A percentile compares a stretch with the other conserved stretches of the same genome.
These are phyloP conservation scores for Pleurotus djamor DNA, from an alignment of 768 basidiomycete genomes.

Conservation along the genomic window DNA sequence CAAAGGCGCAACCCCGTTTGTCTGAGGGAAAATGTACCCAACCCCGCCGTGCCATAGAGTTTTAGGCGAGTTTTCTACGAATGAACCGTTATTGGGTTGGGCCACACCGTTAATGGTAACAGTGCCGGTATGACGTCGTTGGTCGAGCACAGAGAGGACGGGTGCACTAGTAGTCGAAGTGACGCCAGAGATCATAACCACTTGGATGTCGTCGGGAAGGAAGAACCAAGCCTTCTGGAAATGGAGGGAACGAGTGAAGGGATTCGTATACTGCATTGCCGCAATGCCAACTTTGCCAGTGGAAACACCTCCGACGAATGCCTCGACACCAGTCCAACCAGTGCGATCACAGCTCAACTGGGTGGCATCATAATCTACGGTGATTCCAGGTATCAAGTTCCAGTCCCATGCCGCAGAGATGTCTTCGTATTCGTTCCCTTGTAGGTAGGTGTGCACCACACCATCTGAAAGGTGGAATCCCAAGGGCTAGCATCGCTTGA, in stretches of 20 bases:
- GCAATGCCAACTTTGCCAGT: constrained; percentile 54
- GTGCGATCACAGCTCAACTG: constrained; percentile 45
- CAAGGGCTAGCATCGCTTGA: constrained; percentile 34
- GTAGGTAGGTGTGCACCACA: constrained; percentile 58
- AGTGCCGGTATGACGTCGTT: constrained; percentile 42
- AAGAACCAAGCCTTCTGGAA: constrained; percentile 80
- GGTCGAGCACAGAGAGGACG: constrained; percentile 67
- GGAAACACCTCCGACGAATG: constrained; percentile 67
- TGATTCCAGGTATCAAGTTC: constrained; percentile 75
- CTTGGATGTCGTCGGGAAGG: constrained; percentile 59
- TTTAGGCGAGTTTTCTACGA: constrained; percentile 13
- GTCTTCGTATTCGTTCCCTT: constrained; percentile 71
- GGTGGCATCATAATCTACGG: constrained; percentile 60
- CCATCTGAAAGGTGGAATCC: constrained; percentile 75
- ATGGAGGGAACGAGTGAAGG: constrained; percentile 45
- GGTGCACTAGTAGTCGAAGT: constrained; percentile 39
- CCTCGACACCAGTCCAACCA: constrained; percentile 40
- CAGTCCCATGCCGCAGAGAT: constrained; percentile 76
- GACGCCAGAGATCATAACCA: constrained; percentile 58
- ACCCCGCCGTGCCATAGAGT: constrained; percentile 65
- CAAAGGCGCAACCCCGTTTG: constrained; percentile 32
- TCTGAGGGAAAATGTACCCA: constrained; percentile 54
- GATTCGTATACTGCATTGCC: constrained; percentile 69
- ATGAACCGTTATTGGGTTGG: constrained; percentile 6
- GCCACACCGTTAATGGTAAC: constrained; percentile 39